Percentiles rank a stretch among this genome's conserved stretches.
Evolutionary conservation across 2,329 filamentous ascomycete species (phyloP).

Genomic region (Catunica adiposa): DNA sequence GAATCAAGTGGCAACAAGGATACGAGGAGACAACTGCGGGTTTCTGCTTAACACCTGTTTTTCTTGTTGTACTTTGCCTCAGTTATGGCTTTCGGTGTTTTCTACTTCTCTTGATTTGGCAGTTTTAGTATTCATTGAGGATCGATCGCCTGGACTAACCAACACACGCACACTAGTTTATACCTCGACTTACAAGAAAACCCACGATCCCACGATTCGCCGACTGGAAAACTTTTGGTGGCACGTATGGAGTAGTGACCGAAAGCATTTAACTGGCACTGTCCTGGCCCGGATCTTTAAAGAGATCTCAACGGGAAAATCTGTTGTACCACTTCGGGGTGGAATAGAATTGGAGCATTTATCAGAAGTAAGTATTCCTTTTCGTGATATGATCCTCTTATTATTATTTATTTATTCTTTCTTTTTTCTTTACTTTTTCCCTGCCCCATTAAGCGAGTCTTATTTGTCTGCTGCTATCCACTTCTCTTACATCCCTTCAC

Average conservation of each 20-base stretch:
- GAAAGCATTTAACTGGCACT: constrained; percentile 34
- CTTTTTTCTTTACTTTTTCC: background rate
- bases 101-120: background rate
- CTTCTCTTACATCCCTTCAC: background rate
- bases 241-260: constrained; percentile 46
- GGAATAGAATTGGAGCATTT: constrained; percentile 37
- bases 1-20: too few species aligned
- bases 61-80: too few species aligned
- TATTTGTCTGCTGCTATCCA: background rate
- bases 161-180: constrained; percentile 32
- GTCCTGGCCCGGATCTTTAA: constrained; percentile 39
- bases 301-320: constrained; percentile 40
- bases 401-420: background rate
- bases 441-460: background rate
- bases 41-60: too few species aligned
- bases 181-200: constrained; percentile 40
- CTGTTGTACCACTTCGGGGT: constrained; percentile 37
- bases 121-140: background rate
- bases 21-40: too few species aligned
- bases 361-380: constrained; percentile 20
- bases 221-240: constrained; percentile 51
- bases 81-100: too few species aligned
- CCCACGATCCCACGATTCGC: constrained; percentile 44
- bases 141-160: background rate
- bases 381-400: background rate